Conservation (phyloP, 73 alveolate genomes). For the Paramecium primaurelia region DNA sequence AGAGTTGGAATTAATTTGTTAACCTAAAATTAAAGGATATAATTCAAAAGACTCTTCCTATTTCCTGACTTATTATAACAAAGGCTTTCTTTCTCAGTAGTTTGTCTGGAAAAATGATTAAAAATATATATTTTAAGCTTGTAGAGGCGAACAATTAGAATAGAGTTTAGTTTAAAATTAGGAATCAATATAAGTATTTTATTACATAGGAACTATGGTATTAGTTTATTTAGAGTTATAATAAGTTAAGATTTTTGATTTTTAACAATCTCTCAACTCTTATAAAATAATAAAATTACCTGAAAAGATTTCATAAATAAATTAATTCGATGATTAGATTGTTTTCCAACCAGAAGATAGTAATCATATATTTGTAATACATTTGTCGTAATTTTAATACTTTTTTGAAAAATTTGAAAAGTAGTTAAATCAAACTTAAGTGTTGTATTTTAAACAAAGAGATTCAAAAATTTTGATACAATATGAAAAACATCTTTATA, state of each 20-base stretch:
- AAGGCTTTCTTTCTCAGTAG: not conserved
- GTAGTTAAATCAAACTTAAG: too few relatives aligned
- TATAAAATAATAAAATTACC: not conserved
- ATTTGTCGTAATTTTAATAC: too few relatives aligned
- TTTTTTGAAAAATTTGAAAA: not conserved
- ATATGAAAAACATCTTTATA: not conserved
- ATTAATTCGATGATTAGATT: not conserved
- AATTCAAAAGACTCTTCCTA: not conserved
- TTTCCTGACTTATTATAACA: not conserved
- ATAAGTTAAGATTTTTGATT: not conserved
- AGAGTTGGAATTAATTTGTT: not conserved
- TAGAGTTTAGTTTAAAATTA: not conserved
- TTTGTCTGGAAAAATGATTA: not conserved
- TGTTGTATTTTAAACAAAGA: too few relatives aligned
- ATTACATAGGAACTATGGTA: not conserved
- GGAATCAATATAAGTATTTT: not conserved
- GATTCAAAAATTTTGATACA: not conserved
- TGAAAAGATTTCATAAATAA: not conserved
- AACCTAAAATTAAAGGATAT: not conserved
- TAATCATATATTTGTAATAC: too few relatives aligned
- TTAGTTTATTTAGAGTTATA: not conserved
- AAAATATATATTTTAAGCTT: not conserved
- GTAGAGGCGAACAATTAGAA: not conserved
- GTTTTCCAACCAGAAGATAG: too few relatives aligned
- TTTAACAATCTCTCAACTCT: not conserved